Evolutionary conservation across 768 basidiomycete species (phyloP), one percentile per base, ranked within the genome.

Genomic region (Tylopilus intermedius): DNA sequence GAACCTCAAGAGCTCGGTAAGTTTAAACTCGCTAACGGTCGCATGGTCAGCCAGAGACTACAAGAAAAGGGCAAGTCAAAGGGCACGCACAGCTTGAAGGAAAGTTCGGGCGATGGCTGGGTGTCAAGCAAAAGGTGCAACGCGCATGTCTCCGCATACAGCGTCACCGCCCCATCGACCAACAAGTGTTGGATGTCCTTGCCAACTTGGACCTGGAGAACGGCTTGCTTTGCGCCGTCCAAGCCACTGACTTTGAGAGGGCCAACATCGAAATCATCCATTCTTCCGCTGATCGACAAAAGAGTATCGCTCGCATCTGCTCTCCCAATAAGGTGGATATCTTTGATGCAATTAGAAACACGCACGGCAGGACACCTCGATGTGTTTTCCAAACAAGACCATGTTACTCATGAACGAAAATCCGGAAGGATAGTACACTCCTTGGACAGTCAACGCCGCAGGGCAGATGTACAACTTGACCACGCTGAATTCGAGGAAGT

Each of bases 401-500:
- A 56, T 56, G 30, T 47, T 26, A n/a, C 50, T 44, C 18, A 38
- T 35, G 33, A 47, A 53, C 4, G 50, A 56, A n/a, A 56, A 51
- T 14, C 55, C 55, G 1, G 41, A 15, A 18, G 49, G 55, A 40
- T 56, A 56, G 9, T 24, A 21, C 8, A 52, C 41, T 10, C 26
- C 50, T 10, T 51, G 35, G 8, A 48, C 8, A 2, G 22, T 48
- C 27, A 41, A 22, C n/a, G 50, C 46, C 5, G 14, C 21, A 5
- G 49, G 55, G 24, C 45, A 52, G 22, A 56, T 26, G 35, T 27
- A 51, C 15, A 47, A 3, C 46, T 39, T 47, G 42, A 56, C 13
- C 22, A 38, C 41, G 22, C 53, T 4, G 29, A 56, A 56, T 22
- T 47, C 40, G 38, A 56, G 55, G 46, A 56, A 55, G 40, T 53